Evolutionary conservation across 164 flowering plant species (phyloP), one percentile per base, ranked within the genome.

Genomic region (Vitis rotundifolia): DNA sequence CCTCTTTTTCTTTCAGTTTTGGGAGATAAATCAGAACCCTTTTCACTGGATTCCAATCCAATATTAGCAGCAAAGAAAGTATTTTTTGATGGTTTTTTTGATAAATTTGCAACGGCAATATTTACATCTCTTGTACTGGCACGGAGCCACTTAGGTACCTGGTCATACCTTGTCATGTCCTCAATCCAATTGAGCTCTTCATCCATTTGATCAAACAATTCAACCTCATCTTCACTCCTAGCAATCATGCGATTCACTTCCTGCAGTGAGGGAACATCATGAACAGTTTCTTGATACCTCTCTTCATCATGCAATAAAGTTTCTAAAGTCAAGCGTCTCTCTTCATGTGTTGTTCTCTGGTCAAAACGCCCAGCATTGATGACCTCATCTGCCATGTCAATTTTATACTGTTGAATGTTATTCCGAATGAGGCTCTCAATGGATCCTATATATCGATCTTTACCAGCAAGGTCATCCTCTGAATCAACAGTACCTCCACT

Each of bases 371-470:
- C 99, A 63, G 99, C 99, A 88, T 96, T 96, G 70, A 96, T 96
- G 48, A 96, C 99, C 78, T 96, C 99, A 85, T 96, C 99, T 29
- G 99, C 99, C 99, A 96, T 96, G 73, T 96, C 99, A 71, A 96
- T 96, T 83, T 96, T 96, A 78, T 96, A 96, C 63, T 96, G 99
- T 63, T 96, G 99, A 76, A 96, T 96, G 67, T 96, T 96, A 75
- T 91, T 96, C 66, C 99, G 82, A 66, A 96, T 92, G 49, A 96
- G 89, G 74, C 98, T 82, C 85, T 96, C 99, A 73, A 96, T 96
- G n/a, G 99, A 92, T 57, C 98, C 99, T 57, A 92, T 82, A 78
- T 92, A 96, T 16, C 98, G 89, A 81, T 93, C 99, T 78, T 93
- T 93, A n/a, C 99, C 99, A 0, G 89, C 98, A 61, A 96, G 89